Base-by-base conservation (phyloP, 805 yeast species). In the Metschnikowia similis region DNA sequence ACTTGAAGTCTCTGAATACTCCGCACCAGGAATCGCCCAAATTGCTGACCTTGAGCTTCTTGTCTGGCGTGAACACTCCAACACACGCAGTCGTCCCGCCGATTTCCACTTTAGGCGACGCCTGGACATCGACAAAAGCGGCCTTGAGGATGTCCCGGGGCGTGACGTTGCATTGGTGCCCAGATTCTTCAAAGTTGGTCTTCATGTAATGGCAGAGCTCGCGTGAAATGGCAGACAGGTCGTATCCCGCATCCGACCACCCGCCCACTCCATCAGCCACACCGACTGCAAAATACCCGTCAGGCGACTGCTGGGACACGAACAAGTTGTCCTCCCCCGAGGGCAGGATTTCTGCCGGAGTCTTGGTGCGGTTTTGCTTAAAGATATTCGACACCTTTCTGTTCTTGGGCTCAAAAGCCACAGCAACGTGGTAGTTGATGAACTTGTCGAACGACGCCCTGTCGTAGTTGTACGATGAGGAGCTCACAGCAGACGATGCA, bases 251-350 rank as follows among this genome's bases (percentile, higher is more conserved):
- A 53, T 88, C 94, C 1, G 87, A 80, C 97, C 98, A 92, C 3
- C 98, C 98, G 13, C 98, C 98, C 4, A 94, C 98, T 11, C 99
- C 99, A 69, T 92, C 99, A 6, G 97, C 86, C 3, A 87, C 94
- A 21, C 92, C 95, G n/a, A 83, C 75, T 4, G 85, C 80, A 0
- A 84, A 54, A 29, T 66, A 67, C 2, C 76, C 74, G 45, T 70
- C 69, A 1, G 21, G 28, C 16, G 61, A 65, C 29, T 69, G 69
- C 21, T 66, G 66, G 8, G 81, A 74, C 28, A 83, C 72, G 50
- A 87, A 81, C 58, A 75, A 82, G 61, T 84, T 87, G 61, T 87
- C 95, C 61, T 87, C 95, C 4, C 95, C 95, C 2, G 89, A 77
- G 5, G 87, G 82, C 6, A 74, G 70, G 37, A 58, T 54, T 35